Conservation (phyloP, 108 stramenopile species). For the Hondaea fermentalgiana region DNA sequence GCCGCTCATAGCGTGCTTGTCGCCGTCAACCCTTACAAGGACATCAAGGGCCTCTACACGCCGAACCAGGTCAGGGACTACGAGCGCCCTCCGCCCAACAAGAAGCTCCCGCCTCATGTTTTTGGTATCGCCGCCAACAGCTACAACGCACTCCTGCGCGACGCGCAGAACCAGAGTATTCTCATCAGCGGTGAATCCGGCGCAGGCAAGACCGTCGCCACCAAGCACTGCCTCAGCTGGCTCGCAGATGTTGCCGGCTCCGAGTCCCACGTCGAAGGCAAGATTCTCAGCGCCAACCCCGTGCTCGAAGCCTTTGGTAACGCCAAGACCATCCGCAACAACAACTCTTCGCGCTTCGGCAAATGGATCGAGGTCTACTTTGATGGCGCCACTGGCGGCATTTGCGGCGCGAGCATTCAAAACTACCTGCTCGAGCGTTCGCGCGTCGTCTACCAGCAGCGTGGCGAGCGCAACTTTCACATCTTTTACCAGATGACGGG, state of each 20-base stretch:
- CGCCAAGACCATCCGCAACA: constrained; percentile 63
- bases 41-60: neutral
- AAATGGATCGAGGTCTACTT: constrained; percentile 78
- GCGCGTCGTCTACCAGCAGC: constrained; percentile 26
- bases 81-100: neutral
- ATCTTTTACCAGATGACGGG: constrained; percentile 34
- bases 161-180: constrained; percentile 68
- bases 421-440: constrained; percentile 33
- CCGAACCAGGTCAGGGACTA: neutral
- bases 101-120: constrained; percentile 64
- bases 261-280: constrained; percentile 13
- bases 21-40: constrained; percentile 26
- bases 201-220: constrained; percentile 88
- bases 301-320: constrained; percentile 33
- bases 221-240: constrained; percentile 86
- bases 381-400: constrained; percentile 23
- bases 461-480: constrained; percentile 45
- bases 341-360: constrained; percentile 97
- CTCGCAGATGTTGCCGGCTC: constrained; percentile 48
- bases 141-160: constrained; percentile 76
- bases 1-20: constrained; percentile 43
- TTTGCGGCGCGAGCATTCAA: constrained; percentile 11
- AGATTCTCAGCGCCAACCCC: constrained; percentile 28
- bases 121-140: constrained; percentile 78
- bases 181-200: constrained; percentile 86